phyloP scores from a whole-genome alignment of 139 green algal species.

The Volvox africanus region DNA sequence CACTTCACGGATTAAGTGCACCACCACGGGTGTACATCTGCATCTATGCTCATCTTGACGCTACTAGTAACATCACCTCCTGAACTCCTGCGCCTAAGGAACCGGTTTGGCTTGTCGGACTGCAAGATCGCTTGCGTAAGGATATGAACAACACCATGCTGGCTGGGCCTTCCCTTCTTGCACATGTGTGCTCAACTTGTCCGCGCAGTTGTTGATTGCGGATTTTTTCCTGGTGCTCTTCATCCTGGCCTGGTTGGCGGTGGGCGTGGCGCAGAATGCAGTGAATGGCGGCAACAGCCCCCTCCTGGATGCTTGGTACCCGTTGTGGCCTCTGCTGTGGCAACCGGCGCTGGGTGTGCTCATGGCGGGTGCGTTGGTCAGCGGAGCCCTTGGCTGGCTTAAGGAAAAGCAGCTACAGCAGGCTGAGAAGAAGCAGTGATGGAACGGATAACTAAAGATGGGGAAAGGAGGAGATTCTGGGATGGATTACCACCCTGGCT shows the following conservation, averaged over 20 bases:
- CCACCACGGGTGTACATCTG: too few relatives aligned
- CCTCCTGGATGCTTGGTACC: conserved; percentile 81
- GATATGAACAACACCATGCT: too few relatives aligned
- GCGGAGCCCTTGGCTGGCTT: conserved; percentile 74
- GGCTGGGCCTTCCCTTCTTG: too few relatives aligned
- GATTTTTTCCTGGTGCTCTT: conserved; percentile 91
- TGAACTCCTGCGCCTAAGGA: too few relatives aligned
- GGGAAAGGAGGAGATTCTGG: too few relatives aligned
- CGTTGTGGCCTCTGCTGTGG: conserved; percentile 85
- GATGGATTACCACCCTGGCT: too few relatives aligned
- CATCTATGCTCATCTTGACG: too few relatives aligned
- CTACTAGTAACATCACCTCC: too few relatives aligned
- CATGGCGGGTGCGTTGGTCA: conserved; percentile 87
- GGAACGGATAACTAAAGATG: neutral
- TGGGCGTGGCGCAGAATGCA: conserved; percentile 62
- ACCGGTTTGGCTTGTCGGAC: too few relatives aligned
- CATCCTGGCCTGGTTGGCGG: conserved; percentile 78
- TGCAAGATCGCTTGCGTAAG: too few relatives aligned
- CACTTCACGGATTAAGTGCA: too few relatives aligned
- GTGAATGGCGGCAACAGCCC: conserved; percentile 22
- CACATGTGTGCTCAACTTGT: neutral
- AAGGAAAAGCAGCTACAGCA: neutral
- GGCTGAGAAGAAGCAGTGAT: neutral
- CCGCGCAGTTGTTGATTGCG: conserved; percentile 82
- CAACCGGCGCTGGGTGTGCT: conserved; percentile 90